Conservation (phyloP, 208 protist species). For the Trypanosoma rangeli region DNA sequence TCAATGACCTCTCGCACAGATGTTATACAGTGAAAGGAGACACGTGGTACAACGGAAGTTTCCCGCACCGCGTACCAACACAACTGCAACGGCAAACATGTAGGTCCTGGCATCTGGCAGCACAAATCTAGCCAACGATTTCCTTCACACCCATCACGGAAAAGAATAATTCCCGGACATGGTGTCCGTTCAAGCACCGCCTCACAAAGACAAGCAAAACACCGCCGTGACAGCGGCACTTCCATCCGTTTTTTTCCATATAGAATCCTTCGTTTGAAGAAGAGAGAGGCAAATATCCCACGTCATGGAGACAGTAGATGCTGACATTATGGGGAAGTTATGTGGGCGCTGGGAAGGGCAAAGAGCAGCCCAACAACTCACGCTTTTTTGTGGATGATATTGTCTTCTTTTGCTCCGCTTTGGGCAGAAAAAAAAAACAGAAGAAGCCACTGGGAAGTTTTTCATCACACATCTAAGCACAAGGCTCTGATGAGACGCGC, state of each 20-base stretch:
- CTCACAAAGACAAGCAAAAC: conserved; percentile 9
- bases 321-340: background rate
- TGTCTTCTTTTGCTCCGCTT: background rate
- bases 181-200: background rate
- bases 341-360: too few relatives aligned
- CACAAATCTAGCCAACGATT: conserved; percentile 13
- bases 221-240: background rate
- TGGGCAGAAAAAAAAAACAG: background rate
- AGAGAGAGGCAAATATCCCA: background rate
- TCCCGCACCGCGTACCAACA: conserved; percentile 11
- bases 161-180: background rate
- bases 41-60: conserved; percentile 1
- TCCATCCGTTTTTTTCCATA: background rate
- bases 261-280: background rate
- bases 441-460: background rate
- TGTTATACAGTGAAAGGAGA: conserved; percentile 4
- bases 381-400: background rate
- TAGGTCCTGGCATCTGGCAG: conserved; percentile 8
- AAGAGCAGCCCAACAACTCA: too few relatives aligned
- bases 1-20: conserved; percentile 12
- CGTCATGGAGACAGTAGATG: too few relatives aligned
- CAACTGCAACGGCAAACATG: background rate
- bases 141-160: conserved; percentile 4
- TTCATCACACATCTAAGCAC: background rate
- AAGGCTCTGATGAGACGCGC: background rate